Evolutionary conservation across 805 yeast genomes (phyloP), one percentile per base, ranked within the genome.

Genomic region (Tetrapisispora iriomotensis): DNA sequence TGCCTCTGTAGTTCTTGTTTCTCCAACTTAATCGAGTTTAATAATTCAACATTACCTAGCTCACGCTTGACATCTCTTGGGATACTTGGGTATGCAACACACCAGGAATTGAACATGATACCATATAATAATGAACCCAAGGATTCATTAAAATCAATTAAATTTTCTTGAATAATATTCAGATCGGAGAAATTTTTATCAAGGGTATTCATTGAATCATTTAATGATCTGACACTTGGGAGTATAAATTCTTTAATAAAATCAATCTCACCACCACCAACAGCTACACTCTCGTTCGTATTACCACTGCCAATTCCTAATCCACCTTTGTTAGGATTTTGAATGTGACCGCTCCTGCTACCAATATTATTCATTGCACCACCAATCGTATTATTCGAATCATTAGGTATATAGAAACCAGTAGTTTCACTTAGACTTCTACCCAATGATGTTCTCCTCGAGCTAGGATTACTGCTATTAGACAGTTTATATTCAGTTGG

Each of bases 21-120:
- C 32, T 58, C 59, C 8, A 33, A 25, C 23, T 41, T 42, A n/a
- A 59, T 32, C 7, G 37, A 25, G 10, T 48, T 46, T 31, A 59
- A 24, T 14, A 43, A 36, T 18, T 50, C 48, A 18, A 51, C 37
- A 9, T 44, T 36, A n/a, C 42, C 41, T 29, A 56, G 26, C 34
- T 59, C 60, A 13, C 45, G 49, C n/a, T 46, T 48, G 2, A 53
- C 45, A 39, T 56, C 54, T 28, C 43, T 49, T 10, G 62, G 53
- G 19, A 54, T 44, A 22, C 50, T 49, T 17, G 65, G 62, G 49
- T 83, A 83, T 51, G 82, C 87, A 21, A 82, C 82, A 60, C 95
- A 83, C 80, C 92, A 86, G 45, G 94, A 88, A 51, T 87, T 85
- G 59, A 85, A 77, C 54, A 81, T 75, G 36, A 86, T 61, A 1